Base-by-base conservation (phyloP, 176 grass and related monocot species). In the Carex pumila region DNA sequence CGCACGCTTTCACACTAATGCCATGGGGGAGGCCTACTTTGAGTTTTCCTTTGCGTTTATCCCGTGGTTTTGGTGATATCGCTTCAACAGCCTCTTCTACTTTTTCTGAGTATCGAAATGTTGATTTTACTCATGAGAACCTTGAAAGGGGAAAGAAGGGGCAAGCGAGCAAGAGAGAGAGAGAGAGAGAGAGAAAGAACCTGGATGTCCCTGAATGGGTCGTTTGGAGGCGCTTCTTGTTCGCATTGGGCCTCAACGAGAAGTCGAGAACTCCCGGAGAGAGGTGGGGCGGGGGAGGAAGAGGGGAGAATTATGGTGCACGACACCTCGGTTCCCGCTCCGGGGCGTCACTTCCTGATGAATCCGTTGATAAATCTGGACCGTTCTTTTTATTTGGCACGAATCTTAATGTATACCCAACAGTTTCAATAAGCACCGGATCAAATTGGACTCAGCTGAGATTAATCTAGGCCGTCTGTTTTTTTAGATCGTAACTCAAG, bases 161-260 rank as follows among this genome's bases (percentile, higher is more conserved):
- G 25, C 25, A 0, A 25, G 25, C 25, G 25, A 25, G 25, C 25
- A 25, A 25, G 25, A 25, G 25, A 25, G 25, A 25, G 34, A 36
- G 14, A 41, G 7, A 39, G 43, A 19, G 61, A 47, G 15, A 11
- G 25, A 2, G 39, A 32, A 15, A 30, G 66, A 54, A 91, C 89
- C 87, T 6, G 91, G 81, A 17, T 84, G 71, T 3, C 67, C 7
- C 6, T 74, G 57, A 19, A 49, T 54, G 15, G 71, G 78, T 15
- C 67, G 82, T 21, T 85, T 79, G 71, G 84, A 85, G 57, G 82
- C 76, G 82, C 68, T 87, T 84, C 94, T 87, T 19, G 89, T 93
- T 72, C 89, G 81, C 91, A 93, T 90, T 47, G 18, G 63, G 32
- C 17, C 6, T 47, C 11, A 49, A 37, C 43, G 55, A 25, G 80